Base-by-base conservation (phyloP, 176 grass and related monocot genomes). In the Dendrocalamus sinicus region DNA sequence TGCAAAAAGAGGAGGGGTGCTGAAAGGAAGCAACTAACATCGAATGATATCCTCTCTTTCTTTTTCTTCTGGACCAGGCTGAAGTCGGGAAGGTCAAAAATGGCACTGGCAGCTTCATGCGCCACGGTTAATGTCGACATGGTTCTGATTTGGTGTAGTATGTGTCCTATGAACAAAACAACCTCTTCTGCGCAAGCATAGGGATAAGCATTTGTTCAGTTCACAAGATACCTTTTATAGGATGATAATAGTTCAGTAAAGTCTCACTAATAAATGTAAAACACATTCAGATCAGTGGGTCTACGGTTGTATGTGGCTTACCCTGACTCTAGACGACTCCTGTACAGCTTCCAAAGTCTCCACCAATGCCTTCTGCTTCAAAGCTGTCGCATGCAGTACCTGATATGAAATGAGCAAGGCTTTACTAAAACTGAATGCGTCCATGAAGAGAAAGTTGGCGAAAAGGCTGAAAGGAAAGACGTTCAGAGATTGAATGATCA, bases 331-430 rank as follows among this genome's bases (percentile, higher is more conserved):
- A 20, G 91, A 83, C n/a, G 83, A 83, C 60, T 90, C 92, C 79
- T 87, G 90, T 87, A 89, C 88, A 85, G 92, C 86, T 77, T 97
- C 94, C 13, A 97, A 67, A 59, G 83, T 79, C 74, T 97, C 94
- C 54, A 87, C 90, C 72, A 97, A 39, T 17, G 87, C 69, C 55
- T 89, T 87, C 77, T 97, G 94, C 77, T 94, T 88, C 20, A 79
- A 60, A 39, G 94, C 86, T 0, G 92, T 67, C 0, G 77, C 90
- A 6, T 97, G 88, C 72, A 97, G 79, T 53, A 70, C 72, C 94
- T 97, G 69, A 6, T 6, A 53, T 13, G 55, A 50, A 26, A 73
- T 4, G 23, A 82, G 17, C n/a, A 57, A 9, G 0, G 46, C 2
- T 62, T 73, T 45, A 58, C 76, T 54, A 61, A 1, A 78, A 54